phyloP scores from a whole-genome alignment of 371 early-diverging fungal genomes.

The Mucor indicus region DNA sequence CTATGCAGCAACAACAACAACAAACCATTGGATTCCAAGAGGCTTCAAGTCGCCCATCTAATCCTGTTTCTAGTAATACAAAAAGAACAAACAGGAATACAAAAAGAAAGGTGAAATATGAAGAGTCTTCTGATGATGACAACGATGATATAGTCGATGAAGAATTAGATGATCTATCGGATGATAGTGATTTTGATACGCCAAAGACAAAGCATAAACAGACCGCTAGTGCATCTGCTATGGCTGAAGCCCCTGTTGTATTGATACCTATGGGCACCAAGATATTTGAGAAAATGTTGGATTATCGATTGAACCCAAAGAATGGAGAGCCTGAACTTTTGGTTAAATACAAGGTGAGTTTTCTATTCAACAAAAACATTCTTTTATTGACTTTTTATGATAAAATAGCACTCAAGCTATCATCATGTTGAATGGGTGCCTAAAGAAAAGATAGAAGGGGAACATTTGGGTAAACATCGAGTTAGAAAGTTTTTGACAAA shows the following conservation, averaged over 20 bases:
- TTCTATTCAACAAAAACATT: background rate
- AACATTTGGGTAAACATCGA: constrained; percentile 70
- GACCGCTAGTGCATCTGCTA: background rate
- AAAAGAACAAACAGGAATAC: constrained; percentile 5
- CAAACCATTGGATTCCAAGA: constrained; percentile 14
- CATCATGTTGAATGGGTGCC: constrained; percentile 82
- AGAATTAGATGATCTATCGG: constrained; percentile 6
- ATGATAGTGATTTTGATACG: constrained; percentile 7
- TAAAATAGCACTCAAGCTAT: constrained; percentile 59
- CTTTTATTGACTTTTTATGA: background rate
- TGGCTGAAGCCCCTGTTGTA: constrained; percentile 21
- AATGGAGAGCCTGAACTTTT: constrained; percentile 39
- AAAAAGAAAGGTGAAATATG: constrained; percentile 14
- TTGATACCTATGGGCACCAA: constrained; percentile 69
- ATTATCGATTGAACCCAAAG: constrained; percentile 40
- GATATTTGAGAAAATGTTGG: constrained; percentile 50
- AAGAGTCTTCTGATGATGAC: constrained; percentile 19
- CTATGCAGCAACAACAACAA: background rate
- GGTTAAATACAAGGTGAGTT: constrained; percentile 69
- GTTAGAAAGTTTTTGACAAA: constrained; percentile 72
- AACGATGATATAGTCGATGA: constrained; percentile 7
- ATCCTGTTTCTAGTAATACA: constrained; percentile 1
- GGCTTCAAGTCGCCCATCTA: no score
- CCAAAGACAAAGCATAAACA: background rate
- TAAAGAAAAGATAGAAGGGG: constrained; percentile 54